phyloP scores from a whole-genome alignment of 2,329 filamentous ascomycete genomes.

The Cercospora sojina region DNA sequence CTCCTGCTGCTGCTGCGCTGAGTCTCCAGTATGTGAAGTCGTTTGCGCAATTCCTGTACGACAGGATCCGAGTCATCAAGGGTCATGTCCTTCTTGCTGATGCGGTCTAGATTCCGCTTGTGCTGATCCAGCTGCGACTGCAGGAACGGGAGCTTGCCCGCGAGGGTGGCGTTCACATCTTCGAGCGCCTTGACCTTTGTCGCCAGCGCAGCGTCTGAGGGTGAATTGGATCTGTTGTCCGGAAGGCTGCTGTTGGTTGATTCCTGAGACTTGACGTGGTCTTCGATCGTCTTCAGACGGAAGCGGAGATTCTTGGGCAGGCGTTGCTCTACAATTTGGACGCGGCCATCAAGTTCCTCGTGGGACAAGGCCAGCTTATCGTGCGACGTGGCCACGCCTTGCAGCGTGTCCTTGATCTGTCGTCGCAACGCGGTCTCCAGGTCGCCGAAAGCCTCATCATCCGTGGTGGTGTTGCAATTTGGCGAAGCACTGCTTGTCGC shows the following conservation, averaged over 20 bases:
- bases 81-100: background rate
- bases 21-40: background rate
- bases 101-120: background rate
- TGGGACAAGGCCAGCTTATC: background rate
- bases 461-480: slow-evolving; percentile 1
- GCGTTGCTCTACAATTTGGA: slow-evolving; percentile 8
- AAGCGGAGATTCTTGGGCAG: slow-evolving; percentile 11
- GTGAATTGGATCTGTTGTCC: background rate
- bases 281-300: slow-evolving; percentile 8
- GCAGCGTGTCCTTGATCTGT: slow-evolving; percentile 11
- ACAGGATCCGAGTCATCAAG: background rate
- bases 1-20: background rate
- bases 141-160: background rate
- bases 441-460: slow-evolving; percentile 10
- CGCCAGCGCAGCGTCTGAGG: background rate
- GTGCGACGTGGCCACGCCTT: background rate
- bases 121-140: slow-evolving; percentile 1
- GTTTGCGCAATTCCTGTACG: background rate
- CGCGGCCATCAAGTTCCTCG: background rate
- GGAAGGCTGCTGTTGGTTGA: background rate
- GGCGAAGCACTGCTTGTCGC: background rate
- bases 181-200: slow-evolving; percentile 3
- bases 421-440: slow-evolving; percentile 9
- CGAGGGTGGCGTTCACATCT: background rate
- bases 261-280: slow-evolving; percentile 6